Percentiles rank a stretch among this genome's conserved stretches.
Evolutionary conservation across 1,284 basidiomycete species (phyloP).

Genomic region (Athelia psychrophila): DNA sequence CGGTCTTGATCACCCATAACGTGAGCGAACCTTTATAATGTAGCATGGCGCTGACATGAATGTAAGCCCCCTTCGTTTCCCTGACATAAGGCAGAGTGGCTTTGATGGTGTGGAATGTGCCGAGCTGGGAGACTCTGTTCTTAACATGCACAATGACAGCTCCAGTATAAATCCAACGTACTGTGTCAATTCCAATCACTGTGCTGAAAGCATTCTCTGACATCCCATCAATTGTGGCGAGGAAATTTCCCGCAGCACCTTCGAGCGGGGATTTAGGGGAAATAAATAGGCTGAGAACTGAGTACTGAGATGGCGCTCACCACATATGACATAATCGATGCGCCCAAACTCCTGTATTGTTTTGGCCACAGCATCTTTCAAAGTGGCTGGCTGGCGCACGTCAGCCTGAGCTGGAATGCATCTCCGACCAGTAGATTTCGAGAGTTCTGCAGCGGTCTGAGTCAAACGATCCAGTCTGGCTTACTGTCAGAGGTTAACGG

Average conservation of each 20-base stretch:
- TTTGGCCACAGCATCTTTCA: constrained; percentile 76
- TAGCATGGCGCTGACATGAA: constrained; percentile 90
- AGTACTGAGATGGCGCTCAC: constrained; percentile 35
- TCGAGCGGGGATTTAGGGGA: no score
- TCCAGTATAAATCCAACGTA: constrained; percentile 33
- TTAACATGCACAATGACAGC: constrained; percentile 1
- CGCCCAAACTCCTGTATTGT: constrained; percentile 78
- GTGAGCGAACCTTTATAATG: constrained; percentile 73
- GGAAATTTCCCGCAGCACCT: constrained; percentile 91
- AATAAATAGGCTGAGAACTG: not conserved
- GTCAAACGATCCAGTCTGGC: constrained; percentile 73
- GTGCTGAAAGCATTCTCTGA: constrained; percentile 91
- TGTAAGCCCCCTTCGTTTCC: constrained; percentile 75
- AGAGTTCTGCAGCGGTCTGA: constrained; percentile 71
- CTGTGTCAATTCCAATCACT: constrained; percentile 93
- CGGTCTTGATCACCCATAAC: constrained; percentile 2
- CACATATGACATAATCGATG: constrained; percentile 95
- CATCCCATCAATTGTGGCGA: constrained; percentile 78
- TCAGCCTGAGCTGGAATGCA: constrained; percentile 83
- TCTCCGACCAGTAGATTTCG: constrained; percentile 61
- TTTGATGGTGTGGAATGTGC: constrained; percentile 94
- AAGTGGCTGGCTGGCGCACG: constrained; percentile 73
- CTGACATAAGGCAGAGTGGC: constrained; percentile 80
- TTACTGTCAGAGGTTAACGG: not conserved
- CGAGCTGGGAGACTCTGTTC: constrained; percentile 49